Evolutionary conservation across 139 green algal species (phyloP).

Genomic region (Chlamydomonas schloesseri): DNA sequence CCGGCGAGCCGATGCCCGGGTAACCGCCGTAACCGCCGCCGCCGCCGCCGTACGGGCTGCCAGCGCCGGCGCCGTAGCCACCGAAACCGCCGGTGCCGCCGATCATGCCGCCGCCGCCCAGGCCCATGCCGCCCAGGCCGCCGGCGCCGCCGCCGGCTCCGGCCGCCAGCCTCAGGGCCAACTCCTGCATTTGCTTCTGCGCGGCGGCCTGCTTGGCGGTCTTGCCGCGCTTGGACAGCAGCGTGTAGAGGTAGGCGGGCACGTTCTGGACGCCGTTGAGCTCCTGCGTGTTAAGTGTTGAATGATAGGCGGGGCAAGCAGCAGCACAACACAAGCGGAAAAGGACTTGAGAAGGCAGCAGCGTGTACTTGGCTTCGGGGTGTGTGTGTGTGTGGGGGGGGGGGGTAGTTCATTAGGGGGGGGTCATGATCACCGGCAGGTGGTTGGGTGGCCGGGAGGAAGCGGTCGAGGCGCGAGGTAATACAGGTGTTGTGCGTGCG

Average conservation of each 20-base stretch:
- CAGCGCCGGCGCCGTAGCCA: background rate
- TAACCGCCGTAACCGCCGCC: background rate
- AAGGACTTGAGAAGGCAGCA: too few relatives aligned
- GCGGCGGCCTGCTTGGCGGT: conserved; percentile 60
- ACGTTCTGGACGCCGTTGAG: conserved; percentile 43
- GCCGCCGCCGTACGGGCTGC: background rate
- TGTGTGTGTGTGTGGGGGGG: too few relatives aligned
- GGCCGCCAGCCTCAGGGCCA: conserved; percentile 17
- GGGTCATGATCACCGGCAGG: too few relatives aligned
- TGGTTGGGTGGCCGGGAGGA: too few relatives aligned
- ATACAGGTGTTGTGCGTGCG: too few relatives aligned
- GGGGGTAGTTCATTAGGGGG: too few relatives aligned
- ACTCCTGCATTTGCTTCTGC: conserved; percentile 50
- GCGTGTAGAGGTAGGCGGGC: conserved; percentile 63
- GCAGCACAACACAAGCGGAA: too few relatives aligned
- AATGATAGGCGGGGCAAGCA: too few relatives aligned
- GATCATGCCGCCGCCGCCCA: background rate
- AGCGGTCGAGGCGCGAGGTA: too few relatives aligned
- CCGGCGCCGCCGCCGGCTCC: background rate
- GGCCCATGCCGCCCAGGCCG: background rate
- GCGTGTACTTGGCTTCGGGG: too few relatives aligned
- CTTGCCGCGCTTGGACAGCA: conserved; percentile 60
- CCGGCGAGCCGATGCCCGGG: too few relatives aligned
- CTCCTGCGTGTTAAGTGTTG: conserved; percentile 26
- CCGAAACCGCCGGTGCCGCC: background rate